Evolutionary conservation across 2,329 filamentous ascomycete species (phyloP), one percentile per base, ranked within the genome.

Genomic region (Tolypocladium nubicola): DNA sequence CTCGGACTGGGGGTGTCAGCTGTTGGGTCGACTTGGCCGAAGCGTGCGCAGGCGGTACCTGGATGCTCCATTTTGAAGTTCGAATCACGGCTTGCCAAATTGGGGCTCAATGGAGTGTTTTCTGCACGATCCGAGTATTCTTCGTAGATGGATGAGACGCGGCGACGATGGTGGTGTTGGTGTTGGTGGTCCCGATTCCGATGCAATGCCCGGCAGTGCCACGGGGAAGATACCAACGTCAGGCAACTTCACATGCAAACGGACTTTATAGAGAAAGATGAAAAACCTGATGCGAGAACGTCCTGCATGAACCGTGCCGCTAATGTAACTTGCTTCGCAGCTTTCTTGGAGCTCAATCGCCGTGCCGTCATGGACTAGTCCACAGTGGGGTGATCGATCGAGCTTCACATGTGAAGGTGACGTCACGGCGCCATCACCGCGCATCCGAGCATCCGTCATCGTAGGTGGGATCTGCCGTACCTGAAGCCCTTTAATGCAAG

Each of bases 61-160:
- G 75, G 75, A 57, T 75, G 67, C 61, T 78, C 75, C 73, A 75
- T 75, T 30, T 14, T 19, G 45, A 47, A 19, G 52, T 10, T 62
- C 56, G 38, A 30, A 4, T 8, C 7, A 23, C 13, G 14, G 43
- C 43, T 45, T 8, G 14, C 16, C 26, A 23, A 19, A 47, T 30
- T 47, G 45, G 7, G 2, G 30, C 7, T n/a, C 23, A 47, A 47
- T 47, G 16, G 45, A 10, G 14, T 2, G 10, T 3, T 47, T 16
- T 26, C 14, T 10, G 43, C 21, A 21, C 26, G 21, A 14, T 45
- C 21, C 26, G n/a, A 4, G 19, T 38, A 38, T 38, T 6, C 8
- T 38, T 6, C 8, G 21, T 30, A 30, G 2, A 3, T 11, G 26
- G 11, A 26, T 26, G 13, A 6, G 43, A 14, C 30, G 43, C 11